These are phyloP conservation scores for Hypoxylon sp. DNA, from an alignment of 2,329 filamentous ascomycete genomes.

Conservation along the genomic window DNA sequence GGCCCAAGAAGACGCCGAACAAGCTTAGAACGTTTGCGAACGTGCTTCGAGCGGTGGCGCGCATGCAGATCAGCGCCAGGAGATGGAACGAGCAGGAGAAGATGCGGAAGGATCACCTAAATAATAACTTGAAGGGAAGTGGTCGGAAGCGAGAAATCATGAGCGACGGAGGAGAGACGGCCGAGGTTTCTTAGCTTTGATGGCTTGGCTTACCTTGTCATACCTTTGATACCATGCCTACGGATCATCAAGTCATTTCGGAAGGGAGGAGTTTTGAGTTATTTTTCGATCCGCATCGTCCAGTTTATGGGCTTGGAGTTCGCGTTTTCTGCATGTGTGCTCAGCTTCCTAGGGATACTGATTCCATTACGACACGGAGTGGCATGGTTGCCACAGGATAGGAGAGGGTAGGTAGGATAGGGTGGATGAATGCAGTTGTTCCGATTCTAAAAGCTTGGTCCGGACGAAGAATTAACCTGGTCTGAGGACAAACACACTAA, in stretches of 20 bases:
- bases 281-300: not conserved
- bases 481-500: no score
- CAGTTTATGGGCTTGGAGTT: not conserved
- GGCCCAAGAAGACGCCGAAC: constrained; percentile 28
- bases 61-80: constrained; percentile 57
- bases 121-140: no score
- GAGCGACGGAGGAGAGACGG: constrained; percentile 34
- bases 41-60: constrained; percentile 62
- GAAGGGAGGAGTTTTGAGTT: no score
- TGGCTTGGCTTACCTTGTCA: no score
- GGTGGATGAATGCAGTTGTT: no score
- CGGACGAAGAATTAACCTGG: no score
- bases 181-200: not conserved
- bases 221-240: not conserved
- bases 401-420: no score
- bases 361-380: not conserved
- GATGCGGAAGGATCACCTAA: constrained; percentile 58
- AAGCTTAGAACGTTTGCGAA: constrained; percentile 56
- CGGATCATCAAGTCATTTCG: no score
- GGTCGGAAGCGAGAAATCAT: no score
- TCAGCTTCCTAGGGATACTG: no score
- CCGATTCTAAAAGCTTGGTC: no score
- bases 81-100: constrained; percentile 62
- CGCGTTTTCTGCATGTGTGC: no score
- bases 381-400: constrained; percentile 1